Conservation (phyloP, 306 rosid genomes). For the Sophora flavescens region DNA sequence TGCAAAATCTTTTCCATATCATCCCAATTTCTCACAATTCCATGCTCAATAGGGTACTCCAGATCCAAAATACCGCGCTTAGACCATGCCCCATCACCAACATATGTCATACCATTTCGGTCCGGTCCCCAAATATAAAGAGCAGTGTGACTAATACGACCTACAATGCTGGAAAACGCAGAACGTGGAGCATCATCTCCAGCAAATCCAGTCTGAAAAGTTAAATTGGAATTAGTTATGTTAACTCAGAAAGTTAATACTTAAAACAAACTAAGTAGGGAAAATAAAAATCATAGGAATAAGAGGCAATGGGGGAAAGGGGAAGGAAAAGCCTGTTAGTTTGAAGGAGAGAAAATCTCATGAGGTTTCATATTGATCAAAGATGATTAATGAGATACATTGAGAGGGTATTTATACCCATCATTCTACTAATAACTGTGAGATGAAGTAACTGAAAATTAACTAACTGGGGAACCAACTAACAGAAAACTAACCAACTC, state of each 20-base stretch:
- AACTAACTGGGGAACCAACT: too few relatives aligned
- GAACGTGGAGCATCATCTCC: neutral
- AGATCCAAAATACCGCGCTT: conserved; percentile 52
- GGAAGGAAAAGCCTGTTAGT: too few relatives aligned
- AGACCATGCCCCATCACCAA: conserved; percentile 71
- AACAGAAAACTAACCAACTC: too few relatives aligned
- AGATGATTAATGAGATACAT: too few relatives aligned
- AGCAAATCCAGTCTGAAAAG: conserved; percentile 60
- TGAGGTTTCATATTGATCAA: too few relatives aligned
- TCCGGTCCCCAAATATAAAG: too few relatives aligned
- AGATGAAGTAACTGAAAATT: too few relatives aligned
- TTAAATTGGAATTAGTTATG: conserved; percentile 17
- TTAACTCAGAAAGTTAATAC: neutral
- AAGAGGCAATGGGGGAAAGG: too few relatives aligned
- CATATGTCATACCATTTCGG: conserved; percentile 51
- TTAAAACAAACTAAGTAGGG: neutral
- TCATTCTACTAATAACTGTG: too few relatives aligned
- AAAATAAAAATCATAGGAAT: neutral
- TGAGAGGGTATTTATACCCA: too few relatives aligned
- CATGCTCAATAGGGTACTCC: conserved; percentile 78
- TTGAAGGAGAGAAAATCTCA: too few relatives aligned
- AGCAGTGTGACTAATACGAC: neutral
- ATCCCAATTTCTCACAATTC: conserved; percentile 75
- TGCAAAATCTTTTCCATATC: conserved; percentile 63
- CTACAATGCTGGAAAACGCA: neutral